Conservation (phyloP, 2,329 filamentous ascomycete genomes). For the Neodidymelliopsis sp. region DNA sequence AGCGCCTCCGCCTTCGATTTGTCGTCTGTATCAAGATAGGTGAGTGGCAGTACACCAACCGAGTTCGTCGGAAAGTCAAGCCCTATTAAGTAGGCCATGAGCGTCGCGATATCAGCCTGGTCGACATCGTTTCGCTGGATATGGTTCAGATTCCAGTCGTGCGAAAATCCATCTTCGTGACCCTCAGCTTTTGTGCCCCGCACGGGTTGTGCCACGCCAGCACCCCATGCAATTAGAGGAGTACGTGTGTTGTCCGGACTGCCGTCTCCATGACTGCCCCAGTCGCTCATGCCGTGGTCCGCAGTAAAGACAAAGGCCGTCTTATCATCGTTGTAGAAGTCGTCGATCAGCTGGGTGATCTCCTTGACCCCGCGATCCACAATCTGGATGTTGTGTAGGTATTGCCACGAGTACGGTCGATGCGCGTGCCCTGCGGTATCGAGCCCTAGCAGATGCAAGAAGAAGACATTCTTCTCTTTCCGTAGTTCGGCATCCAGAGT, state of each 20-base stretch:
- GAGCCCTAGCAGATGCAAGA: constrained; percentile 88
- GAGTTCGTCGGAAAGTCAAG: constrained; percentile 94
- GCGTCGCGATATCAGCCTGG: constrained; percentile 90
- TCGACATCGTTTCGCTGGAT: constrained; percentile 88
- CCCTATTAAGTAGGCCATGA: constrained; percentile 93
- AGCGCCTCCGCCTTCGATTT: constrained; percentile 84
- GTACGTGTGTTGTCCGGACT: constrained; percentile 97
- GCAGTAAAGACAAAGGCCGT: constrained; percentile 97
- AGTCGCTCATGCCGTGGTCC: constrained; percentile 99
- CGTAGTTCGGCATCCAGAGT: constrained; percentile 76
- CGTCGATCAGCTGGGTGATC: constrained; percentile 79
- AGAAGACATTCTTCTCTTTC: constrained; percentile 91
- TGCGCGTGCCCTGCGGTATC: constrained; percentile 89
- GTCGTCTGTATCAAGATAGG: constrained; percentile 76
- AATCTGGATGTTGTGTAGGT: constrained; percentile 91
- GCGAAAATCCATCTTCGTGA: constrained; percentile 86
- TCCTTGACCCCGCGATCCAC: constrained; percentile 91
- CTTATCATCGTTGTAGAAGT: constrained; percentile 82
- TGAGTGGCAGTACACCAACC: constrained; percentile 87
- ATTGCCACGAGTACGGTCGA: constrained; percentile 93
- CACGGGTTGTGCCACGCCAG: constrained; percentile 81
- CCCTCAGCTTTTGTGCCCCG: constrained; percentile 70
- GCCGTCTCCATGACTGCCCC: constrained; percentile 97
- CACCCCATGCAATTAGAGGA: constrained; percentile 91
- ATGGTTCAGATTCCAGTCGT: constrained; percentile 83